Conservation (phyloP, 768 basidiomycete genomes). For the Suillus bovinus region DNA sequence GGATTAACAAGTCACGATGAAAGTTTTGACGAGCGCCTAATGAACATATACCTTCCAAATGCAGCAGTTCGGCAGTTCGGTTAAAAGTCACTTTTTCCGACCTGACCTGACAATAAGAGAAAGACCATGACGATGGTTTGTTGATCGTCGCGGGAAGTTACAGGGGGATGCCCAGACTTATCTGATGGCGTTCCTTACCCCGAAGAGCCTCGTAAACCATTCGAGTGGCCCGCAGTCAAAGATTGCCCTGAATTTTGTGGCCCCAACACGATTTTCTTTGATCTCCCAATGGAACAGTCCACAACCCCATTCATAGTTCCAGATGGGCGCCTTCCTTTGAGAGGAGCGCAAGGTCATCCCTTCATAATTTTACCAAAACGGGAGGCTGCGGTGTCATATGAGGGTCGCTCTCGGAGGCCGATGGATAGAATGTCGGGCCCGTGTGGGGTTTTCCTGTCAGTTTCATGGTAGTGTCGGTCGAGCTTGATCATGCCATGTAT, state of each 20-base stretch:
- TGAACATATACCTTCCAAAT: background rate
- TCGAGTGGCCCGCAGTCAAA: background rate
- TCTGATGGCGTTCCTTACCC: slow-evolving; percentile 6
- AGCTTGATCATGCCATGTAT: background rate
- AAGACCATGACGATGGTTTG: background rate
- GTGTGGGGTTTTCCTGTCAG: too few relatives aligned
- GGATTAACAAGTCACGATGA: background rate
- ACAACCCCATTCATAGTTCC: background rate
- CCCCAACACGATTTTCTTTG: background rate
- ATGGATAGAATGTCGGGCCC: too few relatives aligned
- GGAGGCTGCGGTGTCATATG: too few relatives aligned
- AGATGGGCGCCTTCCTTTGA: background rate
- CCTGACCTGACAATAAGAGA: slow-evolving; percentile 1
- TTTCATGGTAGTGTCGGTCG: too few relatives aligned
- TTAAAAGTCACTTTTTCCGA: background rate
- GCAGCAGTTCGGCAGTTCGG: background rate
- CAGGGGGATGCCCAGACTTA: background rate
- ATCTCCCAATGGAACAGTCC: background rate
- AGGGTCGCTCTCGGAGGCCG: too few relatives aligned
- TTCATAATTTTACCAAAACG: too few relatives aligned
- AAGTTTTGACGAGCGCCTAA: background rate
- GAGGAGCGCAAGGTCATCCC: too few relatives aligned
- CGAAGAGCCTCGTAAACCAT: background rate
- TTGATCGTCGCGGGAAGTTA: slow-evolving; percentile 3
- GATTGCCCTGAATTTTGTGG: slow-evolving; percentile 3